Evolutionary conservation across 2,329 filamentous ascomycete species (phyloP), one percentile per base, ranked within the genome.

Genomic region (Colletotrichum sp.): DNA sequence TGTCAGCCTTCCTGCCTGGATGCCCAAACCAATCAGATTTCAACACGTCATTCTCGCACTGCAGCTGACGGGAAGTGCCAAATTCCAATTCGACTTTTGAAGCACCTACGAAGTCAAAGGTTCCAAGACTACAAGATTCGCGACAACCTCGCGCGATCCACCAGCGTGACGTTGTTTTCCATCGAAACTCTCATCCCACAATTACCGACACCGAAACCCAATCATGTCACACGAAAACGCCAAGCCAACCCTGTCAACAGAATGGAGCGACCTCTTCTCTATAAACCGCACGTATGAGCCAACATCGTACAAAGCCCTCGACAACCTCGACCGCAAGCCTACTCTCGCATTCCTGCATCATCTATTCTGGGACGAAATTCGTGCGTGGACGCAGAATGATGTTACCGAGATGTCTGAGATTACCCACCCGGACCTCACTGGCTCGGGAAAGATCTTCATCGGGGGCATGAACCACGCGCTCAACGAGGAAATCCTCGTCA

Each of bases 391-490:
- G n/a, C 58, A 64, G 5, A 71, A 71, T 13, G 68, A 71, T 34
- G 59, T 18, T 6, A 71, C 68, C 28, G 26, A 71, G 30, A 71
- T 71, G 68, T 55, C 68, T 10, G 36, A 18, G 16, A 71, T 71
- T 58, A 36, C 26, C 18, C 68, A 64, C 24, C 58, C 68, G 21
- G 68, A 71, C 38, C 68, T 71, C 14, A 61, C 18, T 3, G 58
- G 36, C 12, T 30, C 68, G 28, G 28, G 68, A 1, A 52, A 36
- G n/a, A 64, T 71, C 30, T 71, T 30, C 59, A 71, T 71, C 43
- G 68, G 68, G 12, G 68, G 68, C 38, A 71, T 71, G 68, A 71
- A 71, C 59, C 68, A 71, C 24, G 68, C 68, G 8, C 68, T 71
- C 30, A 71, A 71, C 4, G 68, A 71, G 30, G 38, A 63, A 6